These are phyloP conservation scores for Mycena haematopus DNA, from an alignment of 768 basidiomycete species.

Conservation along the genomic window DNA sequence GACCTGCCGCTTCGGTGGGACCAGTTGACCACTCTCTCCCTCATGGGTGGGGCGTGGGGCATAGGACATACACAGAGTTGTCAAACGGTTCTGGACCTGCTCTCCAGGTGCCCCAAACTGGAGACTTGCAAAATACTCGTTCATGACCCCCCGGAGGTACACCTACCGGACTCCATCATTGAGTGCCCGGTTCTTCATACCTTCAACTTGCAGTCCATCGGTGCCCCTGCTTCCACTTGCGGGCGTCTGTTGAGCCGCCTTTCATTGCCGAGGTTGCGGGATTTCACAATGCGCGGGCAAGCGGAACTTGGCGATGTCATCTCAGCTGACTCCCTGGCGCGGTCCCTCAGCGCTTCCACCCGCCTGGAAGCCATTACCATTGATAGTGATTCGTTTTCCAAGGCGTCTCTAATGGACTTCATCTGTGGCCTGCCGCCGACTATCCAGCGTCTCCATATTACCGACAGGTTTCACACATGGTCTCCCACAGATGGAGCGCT, in stretches of 20 bases:
- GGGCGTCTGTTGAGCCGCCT: constrained; percentile 7
- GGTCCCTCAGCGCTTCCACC: constrained; percentile 2
- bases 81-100: neutral
- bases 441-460: constrained; percentile 1
- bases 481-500: neutral
- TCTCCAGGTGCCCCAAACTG: constrained; percentile 7
- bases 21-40: neutral
- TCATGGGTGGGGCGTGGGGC: neutral
- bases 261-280: neutral
- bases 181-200: constrained; percentile 2
- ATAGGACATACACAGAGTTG: neutral
- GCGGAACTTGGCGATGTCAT: neutral
- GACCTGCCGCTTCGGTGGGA: constrained; percentile 1
- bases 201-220: neutral
- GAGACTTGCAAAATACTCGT: constrained; percentile 1
- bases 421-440: constrained; percentile 12
- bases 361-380: constrained; percentile 9
- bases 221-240: neutral
- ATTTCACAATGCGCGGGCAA: constrained; percentile 5
- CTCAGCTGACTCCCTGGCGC: neutral
- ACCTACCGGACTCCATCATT: neutral
- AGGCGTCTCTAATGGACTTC: neutral
- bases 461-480: neutral
- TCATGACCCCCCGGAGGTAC: neutral
- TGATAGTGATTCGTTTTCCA: constrained; percentile 3